Evolutionary conservation across 768 basidiomycete genomes (phyloP).

Genomic region (Russula brevipes): DNA sequence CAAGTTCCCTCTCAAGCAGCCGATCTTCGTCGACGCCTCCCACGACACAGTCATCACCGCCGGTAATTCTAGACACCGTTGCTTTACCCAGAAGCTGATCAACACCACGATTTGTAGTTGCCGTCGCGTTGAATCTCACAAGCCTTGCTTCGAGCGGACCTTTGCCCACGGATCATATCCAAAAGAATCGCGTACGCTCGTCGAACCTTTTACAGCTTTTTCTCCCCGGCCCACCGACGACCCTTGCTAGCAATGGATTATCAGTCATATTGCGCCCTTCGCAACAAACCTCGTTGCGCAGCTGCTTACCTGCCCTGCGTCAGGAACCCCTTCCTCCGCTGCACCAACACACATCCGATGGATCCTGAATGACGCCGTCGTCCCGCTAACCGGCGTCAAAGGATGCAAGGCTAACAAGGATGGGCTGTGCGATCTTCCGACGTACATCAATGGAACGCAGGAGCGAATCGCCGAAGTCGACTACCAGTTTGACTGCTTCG

Average conservation of each 20-base stretch:
- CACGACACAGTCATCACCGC: slow-evolving; percentile 45
- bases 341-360: slow-evolving; percentile 37
- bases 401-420: slow-evolving; percentile 40
- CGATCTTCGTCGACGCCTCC: slow-evolving; percentile 42
- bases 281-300: no score
- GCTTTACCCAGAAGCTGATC: neutral
- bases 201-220: no score
- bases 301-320: no score
- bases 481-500: slow-evolving; percentile 41
- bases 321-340: no score
- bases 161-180: slow-evolving; percentile 34
- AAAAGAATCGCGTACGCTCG: no score
- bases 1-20: slow-evolving; percentile 36
- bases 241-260: no score
- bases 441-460: slow-evolving; percentile 38
- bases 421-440: slow-evolving; percentile 39
- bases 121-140: slow-evolving; percentile 42
- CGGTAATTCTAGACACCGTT: slow-evolving; percentile 26
- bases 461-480: slow-evolving; percentile 39
- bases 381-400: slow-evolving; percentile 42
- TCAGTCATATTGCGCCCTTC: no score
- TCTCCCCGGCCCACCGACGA: no score
- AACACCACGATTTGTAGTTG: slow-evolving; percentile 28
- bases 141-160: slow-evolving; percentile 39
- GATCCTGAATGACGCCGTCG: slow-evolving; percentile 46